phyloP scores from a whole-genome alignment of 2,329 filamentous ascomycete genomes.

The Sarocladiaceae sp. region DNA sequence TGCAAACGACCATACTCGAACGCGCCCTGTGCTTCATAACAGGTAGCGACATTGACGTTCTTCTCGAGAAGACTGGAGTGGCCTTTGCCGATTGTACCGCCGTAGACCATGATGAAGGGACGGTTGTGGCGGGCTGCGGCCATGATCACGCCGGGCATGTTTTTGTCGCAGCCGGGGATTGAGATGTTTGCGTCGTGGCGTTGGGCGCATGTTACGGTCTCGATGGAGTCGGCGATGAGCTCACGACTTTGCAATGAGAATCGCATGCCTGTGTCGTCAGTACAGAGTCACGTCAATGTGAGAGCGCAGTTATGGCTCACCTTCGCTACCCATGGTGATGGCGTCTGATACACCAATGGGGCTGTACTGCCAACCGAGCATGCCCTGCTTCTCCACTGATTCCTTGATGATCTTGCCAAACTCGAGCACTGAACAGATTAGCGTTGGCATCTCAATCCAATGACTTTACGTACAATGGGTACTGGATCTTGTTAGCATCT shows the following conservation, averaged over 20 bases:
- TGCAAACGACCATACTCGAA: conserved; percentile 74
- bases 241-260: conserved; percentile 89
- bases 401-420: conserved; percentile 85
- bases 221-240: conserved; percentile 90
- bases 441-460: too few relatives aligned
- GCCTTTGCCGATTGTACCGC: conserved; percentile 86
- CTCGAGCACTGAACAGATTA: conserved; percentile 72
- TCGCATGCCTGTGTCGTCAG: conserved; percentile 67
- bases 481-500: conserved; percentile 18
- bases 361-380: conserved; percentile 94
- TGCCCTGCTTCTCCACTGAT: conserved; percentile 72
- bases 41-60: conserved; percentile 82
- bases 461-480: conserved; percentile 34
- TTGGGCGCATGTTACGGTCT: conserved; percentile 88
- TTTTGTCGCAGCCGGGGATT: conserved; percentile 94
- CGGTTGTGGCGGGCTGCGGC: conserved; percentile 87
- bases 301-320: conserved; percentile 32
- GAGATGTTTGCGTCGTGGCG: conserved; percentile 91
- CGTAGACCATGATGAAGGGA: conserved; percentile 93
- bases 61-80: conserved; percentile 72
- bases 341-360: conserved; percentile 85
- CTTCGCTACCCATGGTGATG: conserved; percentile 93
- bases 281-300: not conserved
- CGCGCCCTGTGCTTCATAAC: conserved; percentile 83
- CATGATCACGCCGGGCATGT: conserved; percentile 93